These are phyloP conservation scores for Ophioceras dolichostomum DNA, from an alignment of 2,329 filamentous ascomycete genomes.

Conservation along the genomic window DNA sequence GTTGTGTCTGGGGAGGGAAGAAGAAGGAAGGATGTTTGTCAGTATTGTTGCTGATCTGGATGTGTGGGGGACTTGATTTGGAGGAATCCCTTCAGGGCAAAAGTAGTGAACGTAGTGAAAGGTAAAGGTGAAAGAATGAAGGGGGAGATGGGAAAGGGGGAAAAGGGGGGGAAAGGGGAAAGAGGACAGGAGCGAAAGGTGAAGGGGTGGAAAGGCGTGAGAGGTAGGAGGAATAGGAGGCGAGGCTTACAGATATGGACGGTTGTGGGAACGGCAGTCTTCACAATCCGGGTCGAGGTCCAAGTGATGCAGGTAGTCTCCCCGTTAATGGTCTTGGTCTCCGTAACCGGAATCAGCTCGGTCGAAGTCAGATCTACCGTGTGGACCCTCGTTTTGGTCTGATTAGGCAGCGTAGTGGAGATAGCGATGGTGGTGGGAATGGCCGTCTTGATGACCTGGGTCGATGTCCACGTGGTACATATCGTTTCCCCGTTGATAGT, in stretches of 20 bases:
- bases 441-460: slow-evolving; percentile 5
- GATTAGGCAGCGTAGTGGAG: slow-evolving; percentile 13
- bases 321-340: background rate
- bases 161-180: no score
- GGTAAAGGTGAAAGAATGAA: no score
- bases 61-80: no score
- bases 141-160: no score
- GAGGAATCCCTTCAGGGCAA: no score
- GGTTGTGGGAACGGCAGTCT: background rate
- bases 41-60: no score
- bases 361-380: slow-evolving; percentile 13
- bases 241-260: no score
- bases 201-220: no score
- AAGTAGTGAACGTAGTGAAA: no score
- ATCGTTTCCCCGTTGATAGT: background rate
- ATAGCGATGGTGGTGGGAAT: background rate
- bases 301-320: background rate
- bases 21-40: no score
- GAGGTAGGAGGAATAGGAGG: no score
- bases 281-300: slow-evolving; percentile 8
- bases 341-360: slow-evolving; percentile 2
- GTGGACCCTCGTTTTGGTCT: slow-evolving; percentile 15
- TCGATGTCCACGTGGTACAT: slow-evolving; percentile 5
- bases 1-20: slow-evolving; percentile 4
- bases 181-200: no score